Conservation (phyloP, 257 asterid genomes). For the Phtheirospermum japonicum region DNA sequence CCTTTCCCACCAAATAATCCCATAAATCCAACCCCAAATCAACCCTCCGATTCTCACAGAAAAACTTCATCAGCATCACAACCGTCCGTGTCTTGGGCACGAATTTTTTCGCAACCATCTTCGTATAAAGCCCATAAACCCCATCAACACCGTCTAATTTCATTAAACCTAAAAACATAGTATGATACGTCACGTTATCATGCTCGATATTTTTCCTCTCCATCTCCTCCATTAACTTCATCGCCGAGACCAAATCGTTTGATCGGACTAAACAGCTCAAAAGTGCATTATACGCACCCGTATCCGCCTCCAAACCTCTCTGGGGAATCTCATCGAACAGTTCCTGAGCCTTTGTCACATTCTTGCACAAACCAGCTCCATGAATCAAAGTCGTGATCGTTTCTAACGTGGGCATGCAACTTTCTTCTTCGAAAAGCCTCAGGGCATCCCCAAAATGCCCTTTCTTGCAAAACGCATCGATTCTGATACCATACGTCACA, state of each 20-base stretch:
- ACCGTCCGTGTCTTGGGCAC: constrained; percentile 68
- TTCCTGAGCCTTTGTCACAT: constrained; percentile 54
- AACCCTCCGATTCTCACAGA: constrained; percentile 56
- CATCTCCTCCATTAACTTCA: constrained; percentile 67
- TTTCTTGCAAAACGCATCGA: constrained; percentile 75
- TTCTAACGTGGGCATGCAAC: constrained; percentile 54
- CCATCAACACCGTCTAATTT: constrained; percentile 48
- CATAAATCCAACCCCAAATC: constrained; percentile 75
- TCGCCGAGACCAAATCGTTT: constrained; percentile 57
- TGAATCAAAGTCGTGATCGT: constrained; percentile 83
- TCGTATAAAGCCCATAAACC: constrained; percentile 48
- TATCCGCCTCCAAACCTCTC: constrained; percentile 55
- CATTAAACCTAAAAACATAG: constrained; percentile 69
- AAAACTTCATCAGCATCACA: constrained; percentile 73
- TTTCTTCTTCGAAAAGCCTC: constrained; percentile 63
- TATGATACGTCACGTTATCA: constrained; percentile 73
- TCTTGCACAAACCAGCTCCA: constrained; percentile 85
- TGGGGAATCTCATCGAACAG: constrained; percentile 49
- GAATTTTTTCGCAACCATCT: constrained; percentile 56
- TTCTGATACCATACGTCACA: constrained; percentile 63
- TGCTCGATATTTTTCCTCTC: constrained; percentile 44
- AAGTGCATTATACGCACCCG: constrained; percentile 74
- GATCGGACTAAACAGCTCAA: constrained; percentile 62
- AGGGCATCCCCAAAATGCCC: constrained; percentile 70
- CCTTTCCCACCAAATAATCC: constrained; percentile 66